These are phyloP conservation scores for Globisporangium alternatum DNA, from an alignment of 352 stramenopile species.

Conservation along the genomic window DNA sequence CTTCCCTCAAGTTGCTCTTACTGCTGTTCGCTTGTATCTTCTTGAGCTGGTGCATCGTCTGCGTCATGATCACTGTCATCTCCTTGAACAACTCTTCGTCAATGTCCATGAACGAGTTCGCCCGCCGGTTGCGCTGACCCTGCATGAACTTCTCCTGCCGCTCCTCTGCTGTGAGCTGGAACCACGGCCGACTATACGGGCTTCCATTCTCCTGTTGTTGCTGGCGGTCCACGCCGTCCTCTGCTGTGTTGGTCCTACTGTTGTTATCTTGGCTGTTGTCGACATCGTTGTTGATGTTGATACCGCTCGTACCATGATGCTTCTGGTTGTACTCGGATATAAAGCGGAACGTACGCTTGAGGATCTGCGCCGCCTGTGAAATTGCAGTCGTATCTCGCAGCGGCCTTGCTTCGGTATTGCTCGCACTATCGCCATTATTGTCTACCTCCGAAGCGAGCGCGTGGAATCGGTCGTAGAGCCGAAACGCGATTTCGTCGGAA, in stretches of 20 bases:
- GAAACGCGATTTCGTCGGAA: neutral
- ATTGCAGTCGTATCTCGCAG: neutral
- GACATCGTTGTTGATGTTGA: neutral
- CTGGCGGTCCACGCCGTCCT: neutral
- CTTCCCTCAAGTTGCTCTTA: neutral
- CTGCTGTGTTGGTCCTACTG: neutral
- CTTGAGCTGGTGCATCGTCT: slow-evolving; percentile 1
- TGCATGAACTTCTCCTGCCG: slow-evolving; percentile 2
- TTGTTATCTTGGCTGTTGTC: neutral
- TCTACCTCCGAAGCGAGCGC: neutral
- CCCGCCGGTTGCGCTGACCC: neutral
- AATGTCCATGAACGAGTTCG: slow-evolving; percentile 8
- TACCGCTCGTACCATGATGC: neutral
- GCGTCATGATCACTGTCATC: neutral
- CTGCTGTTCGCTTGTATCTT: neutral
- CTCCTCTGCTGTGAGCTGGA: neutral
- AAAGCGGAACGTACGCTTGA: slow-evolving; percentile 11
- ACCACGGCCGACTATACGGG: neutral
- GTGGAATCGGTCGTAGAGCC: neutral
- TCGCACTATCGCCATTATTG: neutral
- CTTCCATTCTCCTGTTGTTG: neutral
- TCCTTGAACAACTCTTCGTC: neutral
- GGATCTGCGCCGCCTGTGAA: neutral
- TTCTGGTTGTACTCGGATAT: slow-evolving; percentile 11
- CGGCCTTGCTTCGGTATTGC: neutral